Evolutionary conservation across 495 filamentous ascomycete species (phyloP).

Genomic region (Penicillium roqueforti): DNA sequence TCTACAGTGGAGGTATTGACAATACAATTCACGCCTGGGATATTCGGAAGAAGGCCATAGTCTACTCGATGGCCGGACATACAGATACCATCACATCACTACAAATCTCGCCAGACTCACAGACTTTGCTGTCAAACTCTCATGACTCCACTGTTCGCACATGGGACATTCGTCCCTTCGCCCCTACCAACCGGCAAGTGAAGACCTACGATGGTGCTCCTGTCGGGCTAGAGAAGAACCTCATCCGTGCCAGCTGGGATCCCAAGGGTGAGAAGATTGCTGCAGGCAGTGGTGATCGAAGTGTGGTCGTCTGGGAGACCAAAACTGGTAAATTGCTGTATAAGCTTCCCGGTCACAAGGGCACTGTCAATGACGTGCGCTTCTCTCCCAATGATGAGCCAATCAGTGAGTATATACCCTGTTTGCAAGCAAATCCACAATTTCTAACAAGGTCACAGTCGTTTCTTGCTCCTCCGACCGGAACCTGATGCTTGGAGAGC

Average conservation of each 20-base stretch:
- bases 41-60: conserved; percentile 79
- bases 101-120: conserved; percentile 83
- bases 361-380: conserved; percentile 90
- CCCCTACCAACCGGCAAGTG: conserved; percentile 77
- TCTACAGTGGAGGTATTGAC: conserved; percentile 93
- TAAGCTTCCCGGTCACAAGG: conserved; percentile 93
- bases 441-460: conserved; percentile 50
- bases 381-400: conserved; percentile 81
- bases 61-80: conserved; percentile 86
- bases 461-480: conserved; percentile 83
- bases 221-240: conserved; percentile 83
- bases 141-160: conserved; percentile 91
- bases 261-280: conserved; percentile 79
- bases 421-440: not conserved
- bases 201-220: conserved; percentile 86
- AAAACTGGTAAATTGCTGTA: conserved; percentile 81
- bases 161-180: conserved; percentile 96
- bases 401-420: conserved; percentile 64
- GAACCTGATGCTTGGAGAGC: conserved; percentile 71
- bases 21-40: conserved; percentile 98
- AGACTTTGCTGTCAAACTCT: conserved; percentile 84
- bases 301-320: conserved; percentile 83
- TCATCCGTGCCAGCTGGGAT: conserved; percentile 90
- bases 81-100: conserved; percentile 90
- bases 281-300: conserved; percentile 85